Percentiles rank a stretch among this genome's conserved stretches.
These are phyloP conservation scores for Cunninghamia lanceolata DNA, from an alignment of 75 land plant species.

Conservation along the genomic window DNA sequence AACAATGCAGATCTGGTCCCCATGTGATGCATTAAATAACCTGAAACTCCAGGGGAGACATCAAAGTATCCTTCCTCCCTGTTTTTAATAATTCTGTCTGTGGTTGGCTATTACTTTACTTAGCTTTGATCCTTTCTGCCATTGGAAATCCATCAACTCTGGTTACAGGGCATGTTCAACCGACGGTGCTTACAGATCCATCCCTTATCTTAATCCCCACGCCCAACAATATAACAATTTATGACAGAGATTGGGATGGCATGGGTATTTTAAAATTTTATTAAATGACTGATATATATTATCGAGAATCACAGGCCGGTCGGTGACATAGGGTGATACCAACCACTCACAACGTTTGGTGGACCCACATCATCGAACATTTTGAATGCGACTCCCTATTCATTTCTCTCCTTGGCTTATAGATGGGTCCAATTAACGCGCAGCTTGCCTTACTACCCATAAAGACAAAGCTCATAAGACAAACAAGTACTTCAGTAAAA, in stretches of 20 bases:
- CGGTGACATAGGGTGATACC: not conserved
- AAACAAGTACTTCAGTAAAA: not conserved
- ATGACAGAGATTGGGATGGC: not conserved
- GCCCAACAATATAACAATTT: not conserved
- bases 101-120: not conserved
- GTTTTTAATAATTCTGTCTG: not conserved
- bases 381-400: not conserved
- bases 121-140: not conserved
- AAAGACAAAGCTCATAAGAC: not conserved
- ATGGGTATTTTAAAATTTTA: not conserved
- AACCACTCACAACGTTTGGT: not conserved
- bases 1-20: not conserved
- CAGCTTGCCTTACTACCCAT: not conserved
- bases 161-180: not conserved
- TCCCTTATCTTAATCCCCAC: not conserved
- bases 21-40: slow-evolving; percentile 6
- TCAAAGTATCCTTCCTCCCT: not conserved
- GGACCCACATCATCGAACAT: not conserved
- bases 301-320: not conserved
- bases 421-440: not conserved
- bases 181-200: not conserved
- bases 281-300: not conserved
- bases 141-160: not conserved
- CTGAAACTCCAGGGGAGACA: slow-evolving; percentile 1
- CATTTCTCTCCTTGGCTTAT: not conserved